These are phyloP conservation scores for Arabidopsis suecica DNA, from an alignment of 345 rosid genomes.

Conservation along the genomic window DNA sequence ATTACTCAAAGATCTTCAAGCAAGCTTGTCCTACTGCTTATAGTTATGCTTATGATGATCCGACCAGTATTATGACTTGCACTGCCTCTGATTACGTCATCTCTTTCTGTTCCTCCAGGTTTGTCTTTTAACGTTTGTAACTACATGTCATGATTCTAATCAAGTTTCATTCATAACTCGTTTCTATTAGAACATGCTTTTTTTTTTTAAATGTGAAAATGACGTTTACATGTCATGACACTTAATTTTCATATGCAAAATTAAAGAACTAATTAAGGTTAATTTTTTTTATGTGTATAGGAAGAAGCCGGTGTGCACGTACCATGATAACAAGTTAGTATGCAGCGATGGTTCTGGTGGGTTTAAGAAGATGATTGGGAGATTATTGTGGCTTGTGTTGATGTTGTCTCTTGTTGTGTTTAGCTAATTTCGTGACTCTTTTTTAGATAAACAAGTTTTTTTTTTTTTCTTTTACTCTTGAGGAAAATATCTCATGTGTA, in stretches of 20 bases:
- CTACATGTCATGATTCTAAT: too few relatives aligned
- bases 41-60: constrained; percentile 94
- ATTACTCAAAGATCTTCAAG: constrained; percentile 79
- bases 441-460: too few relatives aligned
- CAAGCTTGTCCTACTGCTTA: constrained; percentile 82
- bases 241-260: too few relatives aligned
- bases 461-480: too few relatives aligned
- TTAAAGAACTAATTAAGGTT: too few relatives aligned
- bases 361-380: constrained; percentile 44
- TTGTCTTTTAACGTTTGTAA: not conserved
- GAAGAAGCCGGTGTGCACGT: constrained; percentile 68
- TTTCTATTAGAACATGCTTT: too few relatives aligned
- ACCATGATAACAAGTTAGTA: constrained; percentile 64
- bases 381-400: constrained; percentile 48
- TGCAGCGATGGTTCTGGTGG: constrained; percentile 53
- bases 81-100: constrained; percentile 69
- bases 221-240: too few relatives aligned
- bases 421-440: not conserved
- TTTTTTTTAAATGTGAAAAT: too few relatives aligned
- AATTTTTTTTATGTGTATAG: constrained; percentile 37
- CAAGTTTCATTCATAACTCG: too few relatives aligned
- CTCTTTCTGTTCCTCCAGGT: constrained; percentile 76
- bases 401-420: constrained; percentile 35
- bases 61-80: constrained; percentile 76
- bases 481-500: too few relatives aligned